Conservation (phyloP, 805 yeast genomes). For the Nakazawaea laoshanensis region DNA sequence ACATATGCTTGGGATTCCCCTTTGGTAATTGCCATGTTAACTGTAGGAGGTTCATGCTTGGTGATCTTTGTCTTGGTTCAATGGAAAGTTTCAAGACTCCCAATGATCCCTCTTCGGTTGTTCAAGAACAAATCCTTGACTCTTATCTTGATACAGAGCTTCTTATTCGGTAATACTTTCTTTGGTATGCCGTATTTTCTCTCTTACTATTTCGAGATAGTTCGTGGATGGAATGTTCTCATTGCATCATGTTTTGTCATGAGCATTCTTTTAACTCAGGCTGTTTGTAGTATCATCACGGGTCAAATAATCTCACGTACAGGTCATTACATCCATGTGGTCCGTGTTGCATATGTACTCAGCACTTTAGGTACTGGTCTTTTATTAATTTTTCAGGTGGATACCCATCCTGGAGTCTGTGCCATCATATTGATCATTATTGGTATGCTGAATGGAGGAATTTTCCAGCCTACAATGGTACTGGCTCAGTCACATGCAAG, state of each 20-base stretch:
- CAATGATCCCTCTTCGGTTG: conserved; percentile 44
- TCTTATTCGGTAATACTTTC: conserved; percentile 42
- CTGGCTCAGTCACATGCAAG: conserved; percentile 46
- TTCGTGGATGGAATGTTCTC: conserved; percentile 29
- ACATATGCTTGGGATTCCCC: conserved; percentile 42
- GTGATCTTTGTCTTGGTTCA: conserved; percentile 40
- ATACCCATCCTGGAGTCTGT: conserved; percentile 24
- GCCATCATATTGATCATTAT: conserved; percentile 25
- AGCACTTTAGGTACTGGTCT: conserved; percentile 35
- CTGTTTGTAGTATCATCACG: conserved; percentile 30
- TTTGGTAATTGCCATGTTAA: conserved; percentile 27
- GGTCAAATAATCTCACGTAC: conserved; percentile 37
- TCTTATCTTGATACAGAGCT: conserved; percentile 26
- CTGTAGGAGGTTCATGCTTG: conserved; percentile 32
- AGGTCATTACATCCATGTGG: conserved; percentile 33
- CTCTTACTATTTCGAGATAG: conserved; percentile 41
- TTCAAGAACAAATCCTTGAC: conserved; percentile 28
- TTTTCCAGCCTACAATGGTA: conserved; percentile 48
- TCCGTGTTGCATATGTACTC: conserved; percentile 29
- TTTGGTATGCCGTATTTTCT: conserved; percentile 37
- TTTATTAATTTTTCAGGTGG: conserved; percentile 24
- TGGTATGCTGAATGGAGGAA: conserved; percentile 38
- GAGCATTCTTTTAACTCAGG: conserved; percentile 35
- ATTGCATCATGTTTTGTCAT: conserved; percentile 31
- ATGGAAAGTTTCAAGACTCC: conserved; percentile 36